These are phyloP conservation scores for Kwoniella mangroviensis DNA, from an alignment of 768 basidiomycete species.

Conservation along the genomic window DNA sequence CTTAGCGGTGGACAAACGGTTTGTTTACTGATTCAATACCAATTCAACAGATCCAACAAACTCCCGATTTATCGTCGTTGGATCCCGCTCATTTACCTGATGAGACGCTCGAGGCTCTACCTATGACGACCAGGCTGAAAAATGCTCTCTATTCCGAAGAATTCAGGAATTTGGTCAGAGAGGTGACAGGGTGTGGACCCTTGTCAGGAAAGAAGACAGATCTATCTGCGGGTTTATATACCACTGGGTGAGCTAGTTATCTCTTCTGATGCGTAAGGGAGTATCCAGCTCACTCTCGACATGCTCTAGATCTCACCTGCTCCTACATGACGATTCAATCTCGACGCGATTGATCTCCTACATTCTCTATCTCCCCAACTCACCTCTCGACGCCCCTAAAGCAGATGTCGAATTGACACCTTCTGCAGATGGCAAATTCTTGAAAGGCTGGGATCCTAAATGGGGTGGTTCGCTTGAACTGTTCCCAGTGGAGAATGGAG, in stretches of 20 bases:
- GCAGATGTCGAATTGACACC: constrained; percentile 63
- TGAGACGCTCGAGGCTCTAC: constrained; percentile 76
- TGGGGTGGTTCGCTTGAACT: constrained; percentile 95
- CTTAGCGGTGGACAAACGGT: not conserved
- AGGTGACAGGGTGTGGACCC: constrained; percentile 89
- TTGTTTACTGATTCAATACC: not conserved
- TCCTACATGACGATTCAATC: constrained; percentile 98
- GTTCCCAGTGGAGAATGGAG: constrained; percentile 71
- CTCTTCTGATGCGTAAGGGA: not conserved
- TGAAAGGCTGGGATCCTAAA: constrained; percentile 74
- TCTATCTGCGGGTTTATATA: constrained; percentile 92
- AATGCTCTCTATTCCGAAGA: constrained; percentile 84
- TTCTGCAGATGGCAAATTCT: constrained; percentile 47
- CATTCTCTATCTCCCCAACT: constrained; percentile 88
- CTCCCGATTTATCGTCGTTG: constrained; percentile 92
- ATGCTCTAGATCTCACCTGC: constrained; percentile 64
- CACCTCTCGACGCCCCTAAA: constrained; percentile 50
- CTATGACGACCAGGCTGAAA: constrained; percentile 77
- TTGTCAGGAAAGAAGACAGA: constrained; percentile 90
- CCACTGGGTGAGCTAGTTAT: constrained; percentile 70
- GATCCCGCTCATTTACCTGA: constrained; percentile 73
- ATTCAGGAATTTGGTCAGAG: constrained; percentile 80
- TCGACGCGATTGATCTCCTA: constrained; percentile 91
- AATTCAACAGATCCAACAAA: constrained; percentile 82
- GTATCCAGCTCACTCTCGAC: not conserved